Percentiles rank a stretch among this genome's conserved stretches.
Evolutionary conservation across 148 eudicot genomes (phyloP).

Genomic region (Cornus kousa): DNA sequence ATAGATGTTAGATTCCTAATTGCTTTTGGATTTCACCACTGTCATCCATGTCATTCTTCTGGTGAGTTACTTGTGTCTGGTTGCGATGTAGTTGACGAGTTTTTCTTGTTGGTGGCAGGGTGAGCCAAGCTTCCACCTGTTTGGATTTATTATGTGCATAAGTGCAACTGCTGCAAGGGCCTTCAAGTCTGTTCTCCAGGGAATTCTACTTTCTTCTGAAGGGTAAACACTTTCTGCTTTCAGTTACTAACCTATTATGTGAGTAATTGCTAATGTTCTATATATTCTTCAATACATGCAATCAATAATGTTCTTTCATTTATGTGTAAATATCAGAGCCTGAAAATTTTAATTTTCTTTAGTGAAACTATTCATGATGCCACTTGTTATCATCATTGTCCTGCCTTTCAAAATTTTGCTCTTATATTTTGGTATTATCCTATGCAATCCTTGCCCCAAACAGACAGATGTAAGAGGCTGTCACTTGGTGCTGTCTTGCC

Average conservation of each 20-base stretch:
- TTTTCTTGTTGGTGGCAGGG: slow-evolving; percentile 59
- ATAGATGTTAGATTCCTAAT: not conserved
- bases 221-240: slow-evolving; percentile 46
- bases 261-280: not conserved
- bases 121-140: slow-evolving; percentile 96
- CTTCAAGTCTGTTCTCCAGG: slow-evolving; percentile 96
- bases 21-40: slow-evolving; percentile 2
- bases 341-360: not conserved
- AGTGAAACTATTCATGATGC: not conserved
- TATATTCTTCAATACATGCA: not conserved
- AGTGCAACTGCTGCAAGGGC: slow-evolving; percentile 99
- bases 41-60: not conserved
- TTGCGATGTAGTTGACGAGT: not conserved
- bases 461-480: too few relatives aligned
- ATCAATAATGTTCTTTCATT: not conserved
- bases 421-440: too few relatives aligned
- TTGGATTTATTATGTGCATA: slow-evolving; percentile 95
- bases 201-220: slow-evolving; percentile 90
- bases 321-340: not conserved
- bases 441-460: not conserved
- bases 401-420: not conserved
- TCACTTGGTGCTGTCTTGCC: too few relatives aligned
- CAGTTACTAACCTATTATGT: not conserved
- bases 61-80: not conserved
- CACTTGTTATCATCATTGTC: not conserved